These are phyloP conservation scores for Amanita phalloides DNA, from an alignment of 768 basidiomycete genomes.

Conservation along the genomic window DNA sequence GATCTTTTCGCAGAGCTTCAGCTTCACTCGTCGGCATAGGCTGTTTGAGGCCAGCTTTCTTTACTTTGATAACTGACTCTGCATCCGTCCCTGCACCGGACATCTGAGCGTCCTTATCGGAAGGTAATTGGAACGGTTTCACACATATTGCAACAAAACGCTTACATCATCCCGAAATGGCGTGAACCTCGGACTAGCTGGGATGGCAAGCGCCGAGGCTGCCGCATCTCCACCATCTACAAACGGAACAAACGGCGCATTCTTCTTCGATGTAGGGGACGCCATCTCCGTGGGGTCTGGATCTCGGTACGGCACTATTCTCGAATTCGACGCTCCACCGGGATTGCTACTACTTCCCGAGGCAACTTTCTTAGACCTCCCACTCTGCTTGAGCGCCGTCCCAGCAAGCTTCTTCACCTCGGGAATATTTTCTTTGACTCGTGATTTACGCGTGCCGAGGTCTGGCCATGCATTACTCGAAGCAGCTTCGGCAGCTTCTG, in stretches of 20 bases:
- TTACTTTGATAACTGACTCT: conserved; percentile 63
- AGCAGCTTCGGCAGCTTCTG: conserved; percentile 27
- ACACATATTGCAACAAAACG: conserved; percentile 1
- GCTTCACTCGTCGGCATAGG: conserved; percentile 47
- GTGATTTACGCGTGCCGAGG: conserved; percentile 64
- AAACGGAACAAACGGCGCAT: conserved; percentile 11
- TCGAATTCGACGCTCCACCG: conserved; percentile 24
- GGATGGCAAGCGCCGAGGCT: conserved; percentile 18
- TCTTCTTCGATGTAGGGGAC: conserved; percentile 18
- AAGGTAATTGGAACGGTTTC: neutral
- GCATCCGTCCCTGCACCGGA: conserved; percentile 20
- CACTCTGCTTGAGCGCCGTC: conserved; percentile 53
- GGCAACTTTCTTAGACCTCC: conserved; percentile 38
- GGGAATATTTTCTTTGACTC: conserved; percentile 70
- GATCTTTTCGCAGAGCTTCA: conserved; percentile 70
- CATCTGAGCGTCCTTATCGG: neutral
- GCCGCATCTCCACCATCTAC: conserved; percentile 11
- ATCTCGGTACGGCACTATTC: conserved; percentile 59
- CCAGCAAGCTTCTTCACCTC: conserved; percentile 62
- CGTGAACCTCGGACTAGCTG: conserved; percentile 48
- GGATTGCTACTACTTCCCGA: conserved; percentile 23
- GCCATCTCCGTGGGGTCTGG: conserved; percentile 38
- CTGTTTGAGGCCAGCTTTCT: conserved; percentile 33
- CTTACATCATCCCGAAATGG: conserved; percentile 69
- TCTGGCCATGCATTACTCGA: conserved; percentile 51